Evolutionary conservation across 164 flowering plant genomes (phyloP).

Genomic region (Saururus chinensis): DNA sequence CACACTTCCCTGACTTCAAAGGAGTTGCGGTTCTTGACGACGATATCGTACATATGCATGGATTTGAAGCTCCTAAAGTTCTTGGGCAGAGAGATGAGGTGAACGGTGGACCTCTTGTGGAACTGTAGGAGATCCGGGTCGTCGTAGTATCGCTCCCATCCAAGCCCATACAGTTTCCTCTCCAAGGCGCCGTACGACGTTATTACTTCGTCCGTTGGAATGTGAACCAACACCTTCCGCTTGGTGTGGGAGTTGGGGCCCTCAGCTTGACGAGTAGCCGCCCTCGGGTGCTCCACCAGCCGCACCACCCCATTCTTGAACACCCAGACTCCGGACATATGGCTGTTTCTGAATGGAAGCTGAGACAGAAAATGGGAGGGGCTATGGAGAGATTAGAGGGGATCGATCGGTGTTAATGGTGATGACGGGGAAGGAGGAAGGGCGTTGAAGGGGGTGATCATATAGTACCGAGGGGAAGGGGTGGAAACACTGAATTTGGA

Average conservation of each 20-base stretch:
- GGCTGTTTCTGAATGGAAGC: no score
- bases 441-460: no score
- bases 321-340: constrained; percentile 91
- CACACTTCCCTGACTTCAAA: constrained; percentile 71
- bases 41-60: constrained; percentile 86
- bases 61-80: constrained; percentile 68
- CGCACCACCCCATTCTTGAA: constrained; percentile 73
- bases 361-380: no score
- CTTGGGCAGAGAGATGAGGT: constrained; percentile 81
- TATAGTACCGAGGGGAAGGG: no score
- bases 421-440: no score
- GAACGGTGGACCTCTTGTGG: constrained; percentile 69
- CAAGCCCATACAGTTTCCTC: constrained; percentile 38
- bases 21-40: constrained; percentile 60
- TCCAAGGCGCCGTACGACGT: constrained; percentile 50
- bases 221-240: constrained; percentile 56
- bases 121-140: constrained; percentile 76
- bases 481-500: no score
- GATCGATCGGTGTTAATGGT: no score
- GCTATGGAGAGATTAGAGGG: no score
- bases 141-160: constrained; percentile 88
- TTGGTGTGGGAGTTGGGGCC: constrained; percentile 25
- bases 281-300: constrained; percentile 63
- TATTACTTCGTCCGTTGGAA: constrained; percentile 48
- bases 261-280: no score